Evolutionary conservation across 345 rosid species (phyloP).

Genomic region (Sisymbrium altissimum): DNA sequence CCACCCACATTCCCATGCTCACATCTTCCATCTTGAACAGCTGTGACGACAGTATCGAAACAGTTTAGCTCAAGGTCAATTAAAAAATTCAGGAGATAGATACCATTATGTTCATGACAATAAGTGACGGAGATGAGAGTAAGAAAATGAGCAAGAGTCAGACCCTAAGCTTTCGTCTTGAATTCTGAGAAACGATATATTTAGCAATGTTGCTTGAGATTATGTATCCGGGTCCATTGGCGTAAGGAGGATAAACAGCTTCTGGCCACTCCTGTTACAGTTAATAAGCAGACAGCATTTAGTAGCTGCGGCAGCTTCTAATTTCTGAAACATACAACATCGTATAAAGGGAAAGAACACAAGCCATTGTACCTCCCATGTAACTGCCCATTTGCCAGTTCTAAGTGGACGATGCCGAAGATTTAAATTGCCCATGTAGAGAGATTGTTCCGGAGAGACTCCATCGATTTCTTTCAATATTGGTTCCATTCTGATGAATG

Average conservation of each 20-base stretch:
- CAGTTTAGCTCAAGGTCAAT: neutral
- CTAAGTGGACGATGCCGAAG: conserved; percentile 93
- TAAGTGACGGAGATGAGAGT: neutral
- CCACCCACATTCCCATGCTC: conserved; percentile 99
- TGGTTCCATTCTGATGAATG: conserved; percentile 75
- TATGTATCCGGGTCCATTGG: conserved; percentile 89
- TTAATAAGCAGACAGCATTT: conserved; percentile 7
- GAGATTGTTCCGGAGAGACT: conserved; percentile 55
- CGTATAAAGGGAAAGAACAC: neutral
- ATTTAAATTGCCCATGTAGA: conserved; percentile 96
- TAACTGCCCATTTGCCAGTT: conserved; percentile 95
- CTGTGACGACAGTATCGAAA: conserved; percentile 43
- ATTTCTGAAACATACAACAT: neutral
- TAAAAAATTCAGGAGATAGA: conserved; percentile 1
- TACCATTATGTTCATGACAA: neutral
- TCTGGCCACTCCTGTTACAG: conserved; percentile 94
- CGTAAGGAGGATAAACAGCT: conserved; percentile 88
- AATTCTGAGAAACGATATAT: conserved; percentile 57
- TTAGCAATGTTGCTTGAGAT: conserved; percentile 73
- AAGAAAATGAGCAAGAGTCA: neutral
- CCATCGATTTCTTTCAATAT: conserved; percentile 77
- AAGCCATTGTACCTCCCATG: conserved; percentile 63
- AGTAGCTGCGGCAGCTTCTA: conserved; percentile 1
- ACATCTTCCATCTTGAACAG: conserved; percentile 99
- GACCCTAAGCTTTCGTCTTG: conserved; percentile 61